Evolutionary conservation across 2,329 filamentous ascomycete genomes (phyloP), one percentile per base, ranked within the genome.

Genomic region (Aspergillus arachidicola): DNA sequence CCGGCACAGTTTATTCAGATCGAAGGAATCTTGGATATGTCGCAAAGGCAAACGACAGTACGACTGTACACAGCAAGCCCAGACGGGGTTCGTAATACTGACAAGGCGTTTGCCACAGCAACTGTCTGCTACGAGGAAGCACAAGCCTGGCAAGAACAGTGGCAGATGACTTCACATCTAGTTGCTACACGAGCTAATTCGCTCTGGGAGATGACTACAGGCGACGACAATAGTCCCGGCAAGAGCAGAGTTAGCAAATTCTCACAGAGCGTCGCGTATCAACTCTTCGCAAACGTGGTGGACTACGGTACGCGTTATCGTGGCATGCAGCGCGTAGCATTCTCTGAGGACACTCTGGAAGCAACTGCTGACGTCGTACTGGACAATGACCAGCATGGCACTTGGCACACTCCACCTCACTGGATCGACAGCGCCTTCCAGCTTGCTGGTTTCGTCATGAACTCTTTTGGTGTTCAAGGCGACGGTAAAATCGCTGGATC

Each of bases 381-480:
- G 6, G 62, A 56, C 4, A 16, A 61, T 1, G 65, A 74, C 5
- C 57, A 63, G 14, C 56, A 65, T n/a, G 75, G 75, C 23, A 65
- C 56, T n/a, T 77, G 72, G 73, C 67, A 67, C 38, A 66, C 70
- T 1, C 70, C 75, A 2, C 79, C 79, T 1, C 74, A 77, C 61
- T 74, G 70, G 60, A 78, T 79, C 36, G 79, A 80, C 68, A 75
- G 76, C 50, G 66, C 78, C n/a, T 71, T 73, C 26, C 77, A 79
- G 58, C 62, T 78, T 4, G 73, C 70, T 34, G 76, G 76, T 4
- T 73, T 79, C 28, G 72, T 77, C 28, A 69, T 77, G 64, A 78
- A 78, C 53, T 36, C 34, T 6, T 36, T 36, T 36, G 34, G 34
- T 16, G 34, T 36, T 16, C 34, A 14, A 36, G 4, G 14, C 1